A percentile compares a stretch with the other conserved stretches of the same genome.
Evolutionary conservation across 495 filamentous ascomycete genomes (phyloP).

Genomic region (Podospora bellae-mahoneyi): DNA sequence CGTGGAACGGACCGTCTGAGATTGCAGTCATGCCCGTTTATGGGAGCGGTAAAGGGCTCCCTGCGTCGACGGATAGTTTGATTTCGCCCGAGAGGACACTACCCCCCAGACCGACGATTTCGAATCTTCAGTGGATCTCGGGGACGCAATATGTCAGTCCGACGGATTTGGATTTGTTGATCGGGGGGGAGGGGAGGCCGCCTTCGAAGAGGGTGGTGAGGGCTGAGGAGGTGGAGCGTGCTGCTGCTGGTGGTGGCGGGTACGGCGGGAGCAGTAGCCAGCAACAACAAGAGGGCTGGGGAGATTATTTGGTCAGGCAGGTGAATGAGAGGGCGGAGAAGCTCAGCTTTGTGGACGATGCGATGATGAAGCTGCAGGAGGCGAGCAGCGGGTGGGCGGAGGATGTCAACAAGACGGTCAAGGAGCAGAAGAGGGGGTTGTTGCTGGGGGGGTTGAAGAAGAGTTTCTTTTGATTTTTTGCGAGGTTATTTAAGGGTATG

Average conservation of each 20-base stretch:
- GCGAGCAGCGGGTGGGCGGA: slow-evolving; percentile 76
- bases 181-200: slow-evolving; percentile 84
- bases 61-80: slow-evolving; percentile 63
- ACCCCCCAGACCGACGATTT: slow-evolving; percentile 89
- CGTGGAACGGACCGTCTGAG: slow-evolving; percentile 88
- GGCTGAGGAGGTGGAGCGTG: slow-evolving; percentile 44
- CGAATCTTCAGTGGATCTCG: slow-evolving; percentile 91
- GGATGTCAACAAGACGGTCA: slow-evolving; percentile 82
- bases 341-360: slow-evolving; percentile 75
- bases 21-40: slow-evolving; percentile 74
- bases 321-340: slow-evolving; percentile 87
- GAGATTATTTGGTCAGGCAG: slow-evolving; percentile 69
- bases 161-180: slow-evolving; percentile 85
- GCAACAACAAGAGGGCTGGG: slow-evolving; percentile 54
- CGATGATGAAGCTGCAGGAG: slow-evolving; percentile 74
- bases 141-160: slow-evolving; percentile 90
- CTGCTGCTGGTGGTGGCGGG: slow-evolving; percentile 52
- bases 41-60: slow-evolving; percentile 57
- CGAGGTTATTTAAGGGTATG: too few species aligned
- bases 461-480: slow-evolving; percentile 36
- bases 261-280: slow-evolving; percentile 19
- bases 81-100: slow-evolving; percentile 68
- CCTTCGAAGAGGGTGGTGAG: slow-evolving; percentile 70
- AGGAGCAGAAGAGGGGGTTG: slow-evolving; percentile 77
- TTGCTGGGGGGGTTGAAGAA: slow-evolving; percentile 60